Percentiles rank a stretch among this genome's conserved stretches.
These are phyloP conservation scores for Melampsora larici-populina DNA, from an alignment of 1,284 basidiomycete species.

Conservation along the genomic window DNA sequence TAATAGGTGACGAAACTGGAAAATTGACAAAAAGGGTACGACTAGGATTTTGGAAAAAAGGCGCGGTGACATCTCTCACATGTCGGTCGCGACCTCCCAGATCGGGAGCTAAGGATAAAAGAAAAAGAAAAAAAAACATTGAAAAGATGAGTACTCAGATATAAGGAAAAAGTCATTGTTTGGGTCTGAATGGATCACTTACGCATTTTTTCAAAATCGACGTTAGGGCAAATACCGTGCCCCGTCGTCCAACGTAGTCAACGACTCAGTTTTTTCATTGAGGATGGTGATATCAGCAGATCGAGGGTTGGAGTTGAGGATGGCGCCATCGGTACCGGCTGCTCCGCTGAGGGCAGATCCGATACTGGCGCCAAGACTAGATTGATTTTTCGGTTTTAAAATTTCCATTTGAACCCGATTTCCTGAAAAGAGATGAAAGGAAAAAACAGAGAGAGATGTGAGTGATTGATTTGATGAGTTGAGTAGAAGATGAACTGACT, in stretches of 20 bases:
- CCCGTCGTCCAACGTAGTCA: conserved; percentile 43
- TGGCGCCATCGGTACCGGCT: conserved; percentile 43
- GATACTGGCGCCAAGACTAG: conserved; percentile 44
- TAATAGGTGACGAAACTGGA: conserved; percentile 37
- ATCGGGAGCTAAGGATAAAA: conserved; percentile 34
- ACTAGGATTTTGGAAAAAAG: conserved; percentile 20
- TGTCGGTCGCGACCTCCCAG: conserved; percentile 44
- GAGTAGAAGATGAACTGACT: not conserved
- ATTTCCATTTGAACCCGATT: conserved; percentile 26
- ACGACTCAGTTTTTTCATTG: conserved; percentile 28
- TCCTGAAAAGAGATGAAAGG: not conserved
- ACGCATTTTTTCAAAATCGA: conserved; percentile 41
- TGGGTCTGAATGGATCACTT: not conserved
- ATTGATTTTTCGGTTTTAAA: conserved; percentile 37
- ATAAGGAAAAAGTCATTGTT: not conserved
- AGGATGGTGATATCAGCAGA: conserved; percentile 25
- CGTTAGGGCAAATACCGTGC: conserved; percentile 41
- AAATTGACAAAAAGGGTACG: conserved; percentile 42
- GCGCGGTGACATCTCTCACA: conserved; percentile 44
- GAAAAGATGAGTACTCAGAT: not conserved
- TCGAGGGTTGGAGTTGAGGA: not conserved
- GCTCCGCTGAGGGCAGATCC: conserved; percentile 41
- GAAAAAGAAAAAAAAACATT: not conserved
- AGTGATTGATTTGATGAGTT: not conserved
- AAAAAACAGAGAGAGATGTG: not conserved